These are phyloP conservation scores for Neofusicoccum kwambonambiense DNA, from an alignment of 2,329 filamentous ascomycete genomes.

Conservation along the genomic window DNA sequence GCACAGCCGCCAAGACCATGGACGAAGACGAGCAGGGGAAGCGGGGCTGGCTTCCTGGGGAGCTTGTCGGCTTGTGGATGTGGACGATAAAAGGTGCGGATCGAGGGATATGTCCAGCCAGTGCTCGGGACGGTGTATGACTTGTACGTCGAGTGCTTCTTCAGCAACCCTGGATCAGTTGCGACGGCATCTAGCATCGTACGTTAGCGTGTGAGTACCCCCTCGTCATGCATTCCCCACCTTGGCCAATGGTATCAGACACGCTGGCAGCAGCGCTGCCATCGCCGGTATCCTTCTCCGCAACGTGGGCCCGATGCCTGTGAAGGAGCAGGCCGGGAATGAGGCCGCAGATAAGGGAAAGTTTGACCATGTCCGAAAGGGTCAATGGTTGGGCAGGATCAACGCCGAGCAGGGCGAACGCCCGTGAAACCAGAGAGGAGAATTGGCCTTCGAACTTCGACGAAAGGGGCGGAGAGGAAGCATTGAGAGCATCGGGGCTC, in stretches of 20 bases:
- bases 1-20: conserved; percentile 92
- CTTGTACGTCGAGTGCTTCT: conserved; percentile 69
- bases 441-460: not conserved
- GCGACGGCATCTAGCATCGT: conserved; percentile 44
- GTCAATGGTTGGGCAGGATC: conserved; percentile 23
- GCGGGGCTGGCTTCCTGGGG: conserved; percentile 66
- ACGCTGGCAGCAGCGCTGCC: conserved; percentile 20
- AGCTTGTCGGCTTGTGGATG: conserved; percentile 83
- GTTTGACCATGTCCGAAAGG: conserved; percentile 38
- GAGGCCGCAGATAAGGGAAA: conserved; percentile 37
- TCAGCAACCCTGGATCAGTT: conserved; percentile 77
- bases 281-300: conserved; percentile 7
- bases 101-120: conserved; percentile 66
- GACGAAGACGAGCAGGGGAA: conserved; percentile 86
- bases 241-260: conserved; percentile 14
- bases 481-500: not conserved
- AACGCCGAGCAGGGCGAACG: conserved; percentile 27
- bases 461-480: not conserved
- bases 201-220: conserved; percentile 4
- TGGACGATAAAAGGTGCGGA: conserved; percentile 79
- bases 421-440: conserved; percentile 21
- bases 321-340: conserved; percentile 36
- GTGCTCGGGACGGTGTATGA: conserved; percentile 68
- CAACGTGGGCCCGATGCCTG: conserved; percentile 26
- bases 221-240: conserved; percentile 4